Evolutionary conservation across 305 asterid species (phyloP).

Genomic region (Rubia peregrina): DNA sequence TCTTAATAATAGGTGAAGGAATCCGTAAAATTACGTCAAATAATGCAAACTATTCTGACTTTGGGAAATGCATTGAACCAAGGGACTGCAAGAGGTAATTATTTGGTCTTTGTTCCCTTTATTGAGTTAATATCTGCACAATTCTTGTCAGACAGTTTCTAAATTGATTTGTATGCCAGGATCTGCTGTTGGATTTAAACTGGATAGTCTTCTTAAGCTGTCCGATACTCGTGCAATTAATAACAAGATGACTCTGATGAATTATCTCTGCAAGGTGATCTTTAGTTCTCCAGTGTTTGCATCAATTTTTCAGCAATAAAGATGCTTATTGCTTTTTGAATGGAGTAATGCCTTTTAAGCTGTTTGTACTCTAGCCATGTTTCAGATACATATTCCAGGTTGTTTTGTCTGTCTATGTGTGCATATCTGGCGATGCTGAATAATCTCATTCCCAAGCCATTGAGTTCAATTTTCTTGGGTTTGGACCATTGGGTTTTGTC

Average conservation of each 20-base stretch:
- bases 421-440: not conserved
- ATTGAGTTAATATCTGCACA: conserved; percentile 16
- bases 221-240: conserved; percentile 99
- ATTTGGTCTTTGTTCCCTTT: conserved; percentile 12
- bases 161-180: conserved; percentile 41
- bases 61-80: conserved; percentile 97
- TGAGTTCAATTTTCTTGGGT: not conserved
- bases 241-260: conserved; percentile 98
- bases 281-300: not conserved
- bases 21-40: conserved; percentile 74
- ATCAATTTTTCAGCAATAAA: conserved; percentile 2
- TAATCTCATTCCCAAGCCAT: not conserved
- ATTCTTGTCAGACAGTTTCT: conserved; percentile 19
- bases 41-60: conserved; percentile 97
- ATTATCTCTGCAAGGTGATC: conserved; percentile 89
- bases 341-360: not conserved
- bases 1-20: conserved; percentile 69
- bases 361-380: conserved; percentile 6
- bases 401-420: not conserved
- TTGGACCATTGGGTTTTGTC: not conserved
- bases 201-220: conserved; percentile 97
- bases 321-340: not conserved
- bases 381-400: not conserved
- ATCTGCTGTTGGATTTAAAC: conserved; percentile 95
- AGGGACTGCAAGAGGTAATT: conserved; percentile 95